Evolutionary conservation across 1,139 yeast species (phyloP).

Genomic region (Pichiaceae sp.): DNA sequence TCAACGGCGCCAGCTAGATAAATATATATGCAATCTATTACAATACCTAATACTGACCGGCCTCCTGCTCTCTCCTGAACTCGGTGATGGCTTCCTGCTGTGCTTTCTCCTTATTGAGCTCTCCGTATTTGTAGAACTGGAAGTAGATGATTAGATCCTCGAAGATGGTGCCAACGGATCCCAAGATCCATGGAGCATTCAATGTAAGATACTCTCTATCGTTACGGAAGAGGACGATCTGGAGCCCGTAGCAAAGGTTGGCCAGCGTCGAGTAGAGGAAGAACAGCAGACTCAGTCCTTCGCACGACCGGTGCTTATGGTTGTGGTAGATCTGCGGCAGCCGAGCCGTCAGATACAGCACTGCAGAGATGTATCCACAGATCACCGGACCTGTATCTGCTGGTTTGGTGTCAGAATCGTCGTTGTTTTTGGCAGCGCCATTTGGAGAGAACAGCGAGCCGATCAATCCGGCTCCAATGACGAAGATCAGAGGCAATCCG

Average conservation of each 20-base stretch:
- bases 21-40: neutral
- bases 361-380: conserved; percentile 65
- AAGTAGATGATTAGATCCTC: conserved; percentile 57
- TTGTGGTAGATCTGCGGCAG: conserved; percentile 75
- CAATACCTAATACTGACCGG: neutral
- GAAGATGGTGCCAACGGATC: conserved; percentile 64
- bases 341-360: conserved; percentile 65
- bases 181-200: conserved; percentile 68
- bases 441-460: conserved; percentile 50
- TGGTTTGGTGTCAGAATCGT: neutral
- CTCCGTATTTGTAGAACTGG: conserved; percentile 47
- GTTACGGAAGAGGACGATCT: conserved; percentile 57
- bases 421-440: conserved; percentile 2
- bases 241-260: conserved; percentile 69
- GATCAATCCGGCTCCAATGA: conserved; percentile 55
- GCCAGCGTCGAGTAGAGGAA: conserved; percentile 71
- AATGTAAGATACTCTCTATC: conserved; percentile 52
- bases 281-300: conserved; percentile 67
- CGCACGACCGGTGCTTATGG: conserved; percentile 58
- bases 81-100: neutral
- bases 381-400: conserved; percentile 48
- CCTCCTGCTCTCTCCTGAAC: neutral
- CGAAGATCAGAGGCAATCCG: conserved; percentile 54
- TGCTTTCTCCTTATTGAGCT: neutral
- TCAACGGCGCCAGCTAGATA: conserved; percentile 5